These are phyloP conservation scores for Aspergillus leporis DNA, from an alignment of 495 filamentous ascomycete species.

Conservation along the genomic window DNA sequence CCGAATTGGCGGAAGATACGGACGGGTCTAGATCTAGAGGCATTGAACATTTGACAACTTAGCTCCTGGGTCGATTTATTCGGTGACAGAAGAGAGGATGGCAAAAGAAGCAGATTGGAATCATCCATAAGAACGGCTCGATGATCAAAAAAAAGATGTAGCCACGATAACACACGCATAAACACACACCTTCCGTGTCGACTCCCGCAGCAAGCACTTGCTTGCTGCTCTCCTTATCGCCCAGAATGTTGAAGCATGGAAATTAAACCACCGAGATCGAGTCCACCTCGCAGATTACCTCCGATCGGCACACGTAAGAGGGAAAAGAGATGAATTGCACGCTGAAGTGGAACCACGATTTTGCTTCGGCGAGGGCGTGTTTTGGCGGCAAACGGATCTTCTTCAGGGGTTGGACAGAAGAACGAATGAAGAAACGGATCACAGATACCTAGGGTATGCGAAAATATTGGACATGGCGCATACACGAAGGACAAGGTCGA, in stretches of 20 bases:
- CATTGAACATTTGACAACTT: slow-evolving; percentile 20
- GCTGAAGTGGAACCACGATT: slow-evolving; percentile 8
- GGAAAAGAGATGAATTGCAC: slow-evolving; percentile 10
- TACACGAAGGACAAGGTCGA: slow-evolving; percentile 25
- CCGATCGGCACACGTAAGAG: slow-evolving; percentile 26
- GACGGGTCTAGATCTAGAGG: slow-evolving; percentile 42
- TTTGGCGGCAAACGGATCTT: slow-evolving; percentile 7
- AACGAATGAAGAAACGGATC: slow-evolving; percentile 28
- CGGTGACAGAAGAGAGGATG: slow-evolving; percentile 10
- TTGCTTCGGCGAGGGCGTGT: slow-evolving; percentile 11
- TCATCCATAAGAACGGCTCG: neutral
- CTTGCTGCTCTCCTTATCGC: slow-evolving; percentile 55
- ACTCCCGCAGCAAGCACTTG: slow-evolving; percentile 56
- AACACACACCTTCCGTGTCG: slow-evolving; percentile 53
- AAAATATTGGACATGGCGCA: slow-evolving; percentile 33
- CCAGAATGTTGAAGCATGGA: slow-evolving; percentile 56
- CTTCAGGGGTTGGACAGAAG: slow-evolving; percentile 20
- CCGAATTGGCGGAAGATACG: slow-evolving; percentile 43
- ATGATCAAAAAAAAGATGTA: slow-evolving; percentile 11
- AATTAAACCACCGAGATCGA: slow-evolving; percentile 31
- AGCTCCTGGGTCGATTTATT: slow-evolving; percentile 9
- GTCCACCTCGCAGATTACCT: slow-evolving; percentile 33
- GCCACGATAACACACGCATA: slow-evolving; percentile 15
- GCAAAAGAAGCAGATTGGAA: slow-evolving; percentile 11
- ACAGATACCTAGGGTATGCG: slow-evolving; percentile 30